Conservation (phyloP, 1,284 basidiomycete species). For the Butyriboletus appendiculatus region DNA sequence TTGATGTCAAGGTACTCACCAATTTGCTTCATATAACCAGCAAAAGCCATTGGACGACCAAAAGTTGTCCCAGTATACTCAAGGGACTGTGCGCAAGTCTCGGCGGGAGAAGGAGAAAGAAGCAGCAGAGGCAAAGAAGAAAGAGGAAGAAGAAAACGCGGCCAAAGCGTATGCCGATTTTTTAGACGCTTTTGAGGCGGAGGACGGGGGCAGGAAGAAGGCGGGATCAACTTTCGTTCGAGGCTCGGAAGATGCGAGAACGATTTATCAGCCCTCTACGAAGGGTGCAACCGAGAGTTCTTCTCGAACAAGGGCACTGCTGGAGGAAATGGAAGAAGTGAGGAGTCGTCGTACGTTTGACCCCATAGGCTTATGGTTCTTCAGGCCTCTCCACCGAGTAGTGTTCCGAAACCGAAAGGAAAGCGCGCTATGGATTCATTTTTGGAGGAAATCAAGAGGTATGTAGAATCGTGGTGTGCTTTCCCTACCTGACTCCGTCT, state of each 20-base stretch:
- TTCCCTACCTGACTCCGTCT: not conserved
- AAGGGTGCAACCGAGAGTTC: conserved; percentile 27
- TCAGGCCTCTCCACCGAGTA: conserved; percentile 54
- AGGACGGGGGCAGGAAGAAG: conserved; percentile 53
- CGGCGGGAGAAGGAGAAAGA: conserved; percentile 87
- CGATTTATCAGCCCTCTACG: conserved; percentile 48
- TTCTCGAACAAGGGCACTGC: conserved; percentile 36
- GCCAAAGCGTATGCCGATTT: conserved; percentile 85
- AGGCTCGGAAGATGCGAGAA: conserved; percentile 55
- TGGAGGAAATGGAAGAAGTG: conserved; percentile 37
- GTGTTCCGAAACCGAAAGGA: conserved; percentile 72
- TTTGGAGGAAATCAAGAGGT: conserved; percentile 92
- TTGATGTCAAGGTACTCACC: conserved; percentile 54
- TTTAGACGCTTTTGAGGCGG: conserved; percentile 82
- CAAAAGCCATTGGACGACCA: conserved; percentile 77
- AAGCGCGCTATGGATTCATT: conserved; percentile 94
- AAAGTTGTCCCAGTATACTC: conserved; percentile 74
- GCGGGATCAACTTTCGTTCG: conserved; percentile 73
- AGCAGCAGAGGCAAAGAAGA: conserved; percentile 83
- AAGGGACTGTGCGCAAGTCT: conserved; percentile 75
- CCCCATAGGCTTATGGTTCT: conserved; percentile 2
- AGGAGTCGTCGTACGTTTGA: not conserved
- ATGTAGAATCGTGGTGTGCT: not conserved
- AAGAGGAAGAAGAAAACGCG: conserved; percentile 79
- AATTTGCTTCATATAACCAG: conserved; percentile 50